A percentile compares a stretch with the other conserved stretches of the same genome.
Conservation (phyloP, 148 eudicot genomes). For the Spergularia marina region DNA sequence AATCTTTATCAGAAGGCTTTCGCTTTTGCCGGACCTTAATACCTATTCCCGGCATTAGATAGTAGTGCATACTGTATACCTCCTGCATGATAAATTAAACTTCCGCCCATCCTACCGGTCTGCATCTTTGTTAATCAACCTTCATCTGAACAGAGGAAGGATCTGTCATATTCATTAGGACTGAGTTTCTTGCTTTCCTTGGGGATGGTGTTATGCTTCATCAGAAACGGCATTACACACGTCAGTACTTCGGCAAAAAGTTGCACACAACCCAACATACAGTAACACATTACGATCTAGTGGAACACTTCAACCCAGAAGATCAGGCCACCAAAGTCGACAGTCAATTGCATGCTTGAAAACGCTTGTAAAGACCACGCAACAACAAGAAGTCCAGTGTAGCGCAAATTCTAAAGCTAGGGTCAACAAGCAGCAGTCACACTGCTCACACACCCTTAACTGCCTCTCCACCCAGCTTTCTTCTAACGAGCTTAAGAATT, state of each 20-base stretch:
- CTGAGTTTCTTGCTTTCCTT: too few relatives aligned
- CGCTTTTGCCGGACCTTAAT: neutral
- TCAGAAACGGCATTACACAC: neutral
- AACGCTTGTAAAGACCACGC: neutral
- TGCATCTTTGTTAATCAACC: too few relatives aligned
- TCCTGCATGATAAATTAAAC: too few relatives aligned
- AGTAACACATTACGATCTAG: neutral
- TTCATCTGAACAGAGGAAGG: too few relatives aligned
- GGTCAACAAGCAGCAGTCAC: conserved; percentile 10
- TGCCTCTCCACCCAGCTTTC: conserved; percentile 60
- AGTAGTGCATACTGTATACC: neutral
- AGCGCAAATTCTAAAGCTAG: neutral
- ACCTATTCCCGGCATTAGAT: neutral
- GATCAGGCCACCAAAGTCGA: neutral
- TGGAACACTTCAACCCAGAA: neutral
- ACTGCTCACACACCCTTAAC: conserved; percentile 20
- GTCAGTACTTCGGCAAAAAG: neutral
- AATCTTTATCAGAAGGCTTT: neutral
- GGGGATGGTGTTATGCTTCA: neutral
- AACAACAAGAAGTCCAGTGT: neutral
- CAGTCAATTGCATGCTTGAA: neutral
- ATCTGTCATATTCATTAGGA: too few relatives aligned
- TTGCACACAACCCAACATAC: neutral
- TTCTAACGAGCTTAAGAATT: conserved; percentile 63
- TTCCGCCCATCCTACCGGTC: too few relatives aligned